A percentile compares a stretch with the other conserved stretches of the same genome.
phyloP scores from a whole-genome alignment of 495 filamentous ascomycete species.

The Aspergillus saccharolyticus region DNA sequence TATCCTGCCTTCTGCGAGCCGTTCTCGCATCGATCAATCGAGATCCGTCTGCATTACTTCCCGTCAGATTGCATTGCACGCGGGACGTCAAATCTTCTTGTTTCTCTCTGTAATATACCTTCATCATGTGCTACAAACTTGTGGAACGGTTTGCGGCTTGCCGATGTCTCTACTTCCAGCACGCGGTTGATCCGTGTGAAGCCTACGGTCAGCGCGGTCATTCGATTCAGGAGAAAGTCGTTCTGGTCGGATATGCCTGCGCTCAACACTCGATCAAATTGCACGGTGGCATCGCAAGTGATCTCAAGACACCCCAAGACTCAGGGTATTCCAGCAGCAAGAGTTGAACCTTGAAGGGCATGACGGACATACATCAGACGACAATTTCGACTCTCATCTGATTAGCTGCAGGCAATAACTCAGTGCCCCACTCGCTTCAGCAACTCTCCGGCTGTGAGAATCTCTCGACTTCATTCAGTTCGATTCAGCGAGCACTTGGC shows the following conservation, averaged over 20 bases:
- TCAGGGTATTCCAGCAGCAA: constrained; percentile 51
- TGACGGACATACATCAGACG: not conserved
- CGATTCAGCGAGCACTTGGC: not conserved
- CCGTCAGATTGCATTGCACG: not conserved
- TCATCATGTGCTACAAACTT: constrained; percentile 66
- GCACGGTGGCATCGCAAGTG: constrained; percentile 15
- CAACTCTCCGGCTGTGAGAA: not conserved
- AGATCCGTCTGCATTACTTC: not conserved
- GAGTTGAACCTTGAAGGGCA: constrained; percentile 7
- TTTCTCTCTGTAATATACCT: not conserved
- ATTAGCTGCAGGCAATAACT: not conserved
- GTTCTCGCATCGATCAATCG: constrained; percentile 3
- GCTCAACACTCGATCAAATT: constrained; percentile 48
- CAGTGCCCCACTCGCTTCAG: not conserved
- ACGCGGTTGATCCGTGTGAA: constrained; percentile 69
- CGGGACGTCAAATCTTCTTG: constrained; percentile 4
- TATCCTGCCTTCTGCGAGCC: not conserved
- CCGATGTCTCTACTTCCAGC: constrained; percentile 75
- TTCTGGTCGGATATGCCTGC: constrained; percentile 79
- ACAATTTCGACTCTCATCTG: not conserved
- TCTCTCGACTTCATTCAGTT: not conserved
- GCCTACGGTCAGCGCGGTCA: constrained; percentile 69
- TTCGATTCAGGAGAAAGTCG: constrained; percentile 61
- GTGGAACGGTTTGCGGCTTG: constrained; percentile 75
- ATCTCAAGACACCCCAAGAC: constrained; percentile 35